A percentile compares a stretch with the other conserved stretches of the same genome.
These are phyloP conservation scores for Alternaria metachromatica DNA, from an alignment of 2,329 filamentous ascomycete genomes.

Conservation along the genomic window DNA sequence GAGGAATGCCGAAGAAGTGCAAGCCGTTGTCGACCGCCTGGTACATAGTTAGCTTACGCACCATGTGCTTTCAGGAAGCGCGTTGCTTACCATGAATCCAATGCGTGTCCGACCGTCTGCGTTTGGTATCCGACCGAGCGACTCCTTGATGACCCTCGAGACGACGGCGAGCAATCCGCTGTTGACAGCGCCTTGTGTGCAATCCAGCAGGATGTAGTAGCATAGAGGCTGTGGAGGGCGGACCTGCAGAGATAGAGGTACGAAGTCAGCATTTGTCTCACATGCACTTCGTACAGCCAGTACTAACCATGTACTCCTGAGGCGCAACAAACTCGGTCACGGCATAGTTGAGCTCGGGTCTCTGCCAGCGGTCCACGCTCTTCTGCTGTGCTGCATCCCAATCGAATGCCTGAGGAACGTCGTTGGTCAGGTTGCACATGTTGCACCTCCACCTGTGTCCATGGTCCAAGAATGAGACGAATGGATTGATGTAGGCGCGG, in stretches of 20 bases:
- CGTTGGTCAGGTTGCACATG: constrained; percentile 99
- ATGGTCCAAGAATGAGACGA: constrained; percentile 91
- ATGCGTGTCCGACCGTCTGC: constrained; percentile 90
- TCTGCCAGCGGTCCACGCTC: constrained; percentile 88
- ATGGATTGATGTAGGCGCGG: constrained; percentile 93
- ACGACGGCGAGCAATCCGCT: constrained; percentile 85
- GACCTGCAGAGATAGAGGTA: constrained; percentile 49
- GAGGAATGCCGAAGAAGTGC: constrained; percentile 94
- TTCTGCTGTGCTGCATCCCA: constrained; percentile 95
- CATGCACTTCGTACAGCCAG: neutral
- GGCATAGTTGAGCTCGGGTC: constrained; percentile 92
- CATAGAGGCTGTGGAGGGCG: constrained; percentile 82
- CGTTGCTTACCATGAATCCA: constrained; percentile 74
- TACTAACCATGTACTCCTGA: constrained; percentile 91
- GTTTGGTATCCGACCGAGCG: constrained; percentile 96
- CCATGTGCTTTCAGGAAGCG: neutral
- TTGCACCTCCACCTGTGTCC: constrained; percentile 99
- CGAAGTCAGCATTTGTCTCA: neutral
- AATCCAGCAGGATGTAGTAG: constrained; percentile 38
- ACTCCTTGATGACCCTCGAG: constrained; percentile 92
- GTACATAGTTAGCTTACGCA: neutral
- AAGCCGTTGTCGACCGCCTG: constrained; percentile 85
- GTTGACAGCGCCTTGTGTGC: constrained; percentile 72
- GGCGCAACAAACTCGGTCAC: constrained; percentile 97
- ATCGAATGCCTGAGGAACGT: constrained; percentile 98